Evolutionary conservation across 257 asterid genomes (phyloP).

Genomic region (Solanum chiquidenum): DNA sequence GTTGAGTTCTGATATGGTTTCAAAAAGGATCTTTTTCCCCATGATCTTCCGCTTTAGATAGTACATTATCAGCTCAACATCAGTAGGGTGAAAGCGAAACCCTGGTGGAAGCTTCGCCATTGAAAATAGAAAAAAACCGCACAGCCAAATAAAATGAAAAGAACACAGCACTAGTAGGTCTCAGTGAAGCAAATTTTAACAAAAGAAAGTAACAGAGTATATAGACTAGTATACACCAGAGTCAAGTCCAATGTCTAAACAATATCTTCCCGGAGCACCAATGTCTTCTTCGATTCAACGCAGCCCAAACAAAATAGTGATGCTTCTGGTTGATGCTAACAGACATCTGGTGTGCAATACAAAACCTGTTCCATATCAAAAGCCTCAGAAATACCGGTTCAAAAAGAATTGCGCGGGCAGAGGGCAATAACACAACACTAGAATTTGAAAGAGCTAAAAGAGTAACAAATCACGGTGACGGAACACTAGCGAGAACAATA

Average conservation of each 20-base stretch:
- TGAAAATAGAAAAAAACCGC: conserved; percentile 7
- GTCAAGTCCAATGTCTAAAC: conserved; percentile 86
- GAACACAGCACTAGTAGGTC: not conserved
- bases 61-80: conserved; percentile 58
- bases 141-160: not conserved
- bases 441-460: not conserved
- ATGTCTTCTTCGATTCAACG: conserved; percentile 58
- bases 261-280: conserved; percentile 47
- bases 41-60: conserved; percentile 64
- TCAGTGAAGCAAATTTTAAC: not conserved
- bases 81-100: conserved; percentile 82
- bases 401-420: not conserved
- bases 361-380: conserved; percentile 33
- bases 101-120: conserved; percentile 59
- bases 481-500: not conserved
- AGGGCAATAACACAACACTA: not conserved
- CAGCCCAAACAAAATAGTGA: conserved; percentile 55
- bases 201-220: not conserved
- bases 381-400: conserved; percentile 11
- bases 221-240: not conserved
- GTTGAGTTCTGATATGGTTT: conserved; percentile 73
- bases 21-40: conserved; percentile 45
- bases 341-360: conserved; percentile 78
- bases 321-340: conserved; percentile 61
- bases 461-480: not conserved